phyloP scores from a whole-genome alignment of 495 filamentous ascomycete genomes.

The Cercophora samala region DNA sequence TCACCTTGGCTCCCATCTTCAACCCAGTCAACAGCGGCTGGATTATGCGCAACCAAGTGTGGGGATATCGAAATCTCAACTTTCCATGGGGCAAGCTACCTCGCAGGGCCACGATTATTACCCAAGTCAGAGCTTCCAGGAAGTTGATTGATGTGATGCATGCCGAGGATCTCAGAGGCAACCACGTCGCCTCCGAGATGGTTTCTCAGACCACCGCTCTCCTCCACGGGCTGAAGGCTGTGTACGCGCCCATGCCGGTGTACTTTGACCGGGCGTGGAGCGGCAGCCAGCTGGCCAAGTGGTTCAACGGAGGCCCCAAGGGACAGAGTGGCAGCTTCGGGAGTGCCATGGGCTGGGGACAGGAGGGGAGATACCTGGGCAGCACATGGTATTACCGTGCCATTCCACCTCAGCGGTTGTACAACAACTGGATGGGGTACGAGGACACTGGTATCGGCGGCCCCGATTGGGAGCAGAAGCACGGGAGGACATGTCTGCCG shows the following conservation, averaged over 20 bases:
- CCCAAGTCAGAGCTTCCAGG: conserved; percentile 60
- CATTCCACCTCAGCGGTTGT: conserved; percentile 52
- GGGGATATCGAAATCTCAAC: conserved; percentile 54
- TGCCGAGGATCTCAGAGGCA: conserved; percentile 56
- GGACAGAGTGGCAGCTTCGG: conserved; percentile 47
- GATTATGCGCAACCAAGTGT: conserved; percentile 59
- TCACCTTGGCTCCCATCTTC: conserved; percentile 68
- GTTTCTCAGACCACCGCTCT: conserved; percentile 61
- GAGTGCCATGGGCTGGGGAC: conserved; percentile 48
- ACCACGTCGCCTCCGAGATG: conserved; percentile 68
- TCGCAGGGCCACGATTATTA: conserved; percentile 64
- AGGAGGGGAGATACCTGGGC: conserved; percentile 54
- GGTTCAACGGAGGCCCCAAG: conserved; percentile 59
- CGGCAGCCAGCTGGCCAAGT: conserved; percentile 51
- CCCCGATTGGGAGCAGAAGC: conserved; percentile 48
- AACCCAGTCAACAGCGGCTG: conserved; percentile 62
- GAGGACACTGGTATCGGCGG: conserved; percentile 52
- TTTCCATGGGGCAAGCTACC: conserved; percentile 51
- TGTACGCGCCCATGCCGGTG: conserved; percentile 66
- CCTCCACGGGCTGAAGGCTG: conserved; percentile 69
- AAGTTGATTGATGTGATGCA: conserved; percentile 64
- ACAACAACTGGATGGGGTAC: conserved; percentile 61
- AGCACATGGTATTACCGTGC: conserved; percentile 58
- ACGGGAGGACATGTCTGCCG: conserved; percentile 54
- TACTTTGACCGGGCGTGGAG: conserved; percentile 62